Conservation (phyloP, 176 grass and related monocot species). For the Zea mays region Zm-B73-REFERENCE-NAM-5.0 NC_050096.1:79764001-79764500, state of each 20-base stretch:
- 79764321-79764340: conserved; percentile 46
- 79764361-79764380: conserved; percentile 40
- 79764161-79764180: conserved; percentile 76
- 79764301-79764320: conserved; percentile 45
- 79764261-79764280: conserved; percentile 18
- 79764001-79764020: conserved; percentile 45
- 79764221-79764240: conserved; percentile 46
- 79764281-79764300: background rate
- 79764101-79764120: conserved; percentile 75
- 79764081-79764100: conserved; percentile 61
- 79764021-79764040: conserved; percentile 62
- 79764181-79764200: conserved; percentile 44
- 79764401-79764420: conserved; percentile 42
- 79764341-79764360: conserved; percentile 35
- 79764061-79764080: conserved; percentile 77
- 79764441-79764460: conserved; percentile 44
- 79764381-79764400: conserved; percentile 50
- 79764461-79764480: conserved; percentile 12
- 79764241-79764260: background rate
- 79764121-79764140: conserved; percentile 70
- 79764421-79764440: conserved; percentile 3
- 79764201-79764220: conserved; percentile 21
- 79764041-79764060: conserved; percentile 70
- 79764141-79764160: conserved; percentile 62
- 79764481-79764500: background rate